These are phyloP conservation scores for Perilla frutescens DNA, from an alignment of 257 asterid species.

Conservation along the genomic window DNA sequence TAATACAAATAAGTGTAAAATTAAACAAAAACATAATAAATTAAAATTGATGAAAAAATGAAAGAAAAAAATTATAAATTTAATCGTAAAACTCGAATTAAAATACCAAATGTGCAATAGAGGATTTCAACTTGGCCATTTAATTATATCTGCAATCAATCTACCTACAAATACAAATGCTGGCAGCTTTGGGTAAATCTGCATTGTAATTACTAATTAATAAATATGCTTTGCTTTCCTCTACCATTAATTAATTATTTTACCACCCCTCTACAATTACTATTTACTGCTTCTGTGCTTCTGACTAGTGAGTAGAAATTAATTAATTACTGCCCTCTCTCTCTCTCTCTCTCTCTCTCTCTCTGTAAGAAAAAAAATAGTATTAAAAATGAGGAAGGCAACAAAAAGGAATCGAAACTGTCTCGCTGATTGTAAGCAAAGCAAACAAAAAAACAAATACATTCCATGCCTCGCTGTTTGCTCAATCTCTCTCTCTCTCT, in stretches of 20 bases:
- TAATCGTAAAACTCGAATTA: too few relatives aligned
- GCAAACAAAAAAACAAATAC: conserved; percentile 38
- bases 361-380: background rate
- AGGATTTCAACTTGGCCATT: too few relatives aligned
- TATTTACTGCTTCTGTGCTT: too few relatives aligned
- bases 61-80: too few relatives aligned
- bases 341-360: background rate
- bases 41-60: too few relatives aligned
- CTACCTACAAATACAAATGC: background rate
- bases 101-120: too few relatives aligned
- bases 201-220: conserved; percentile 15
- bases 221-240: conserved; percentile 27
- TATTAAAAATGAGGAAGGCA: conserved; percentile 15
- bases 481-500: background rate
- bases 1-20: too few relatives aligned
- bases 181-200: conserved; percentile 31
- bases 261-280: too few relatives aligned
- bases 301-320: too few relatives aligned
- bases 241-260: too few relatives aligned
- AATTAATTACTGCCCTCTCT: background rate
- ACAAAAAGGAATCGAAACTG: conserved; percentile 41
- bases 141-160: background rate
- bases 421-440: conserved; percentile 40
- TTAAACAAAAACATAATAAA: too few relatives aligned
- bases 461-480: conserved; percentile 23